Evolutionary conservation across 2,329 filamentous ascomycete genomes (phyloP).

Genomic region (Aspergillus versicolor): DNA sequence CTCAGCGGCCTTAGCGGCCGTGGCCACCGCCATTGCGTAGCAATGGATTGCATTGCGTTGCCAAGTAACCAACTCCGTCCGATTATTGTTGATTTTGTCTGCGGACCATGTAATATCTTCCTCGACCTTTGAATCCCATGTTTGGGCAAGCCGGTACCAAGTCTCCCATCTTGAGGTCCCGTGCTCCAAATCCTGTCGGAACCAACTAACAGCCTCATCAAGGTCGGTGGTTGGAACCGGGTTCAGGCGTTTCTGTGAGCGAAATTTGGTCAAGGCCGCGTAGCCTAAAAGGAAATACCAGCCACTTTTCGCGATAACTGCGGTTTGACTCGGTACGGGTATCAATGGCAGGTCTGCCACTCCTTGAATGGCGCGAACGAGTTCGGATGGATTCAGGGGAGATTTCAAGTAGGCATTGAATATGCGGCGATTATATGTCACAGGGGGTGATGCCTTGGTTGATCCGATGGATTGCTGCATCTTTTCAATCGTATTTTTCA

Average conservation of each 20-base stretch:
- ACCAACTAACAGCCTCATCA: conserved; percentile 75
- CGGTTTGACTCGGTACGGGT: conserved; percentile 67
- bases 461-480: conserved; percentile 82
- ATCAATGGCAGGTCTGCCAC: conserved; percentile 72
- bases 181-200: conserved; percentile 79
- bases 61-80: conserved; percentile 69
- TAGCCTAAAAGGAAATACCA: conserved; percentile 93
- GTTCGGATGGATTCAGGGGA: conserved; percentile 74
- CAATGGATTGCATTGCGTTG: conserved; percentile 83
- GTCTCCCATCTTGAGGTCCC: conserved; percentile 82
- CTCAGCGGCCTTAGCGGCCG: conserved; percentile 58
- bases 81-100: conserved; percentile 85
- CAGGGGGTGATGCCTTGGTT: conserved; percentile 73
- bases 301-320: conserved; percentile 70
- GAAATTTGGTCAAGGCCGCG: conserved; percentile 83
- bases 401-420: conserved; percentile 78
- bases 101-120: conserved; percentile 85
- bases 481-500: conserved; percentile 87
- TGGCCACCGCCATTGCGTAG: conserved; percentile 68
- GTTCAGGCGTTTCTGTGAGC: conserved; percentile 72
- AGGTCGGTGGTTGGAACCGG: conserved; percentile 80
- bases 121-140: conserved; percentile 83
- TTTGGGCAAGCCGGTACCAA: conserved; percentile 85
- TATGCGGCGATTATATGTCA: conserved; percentile 84
- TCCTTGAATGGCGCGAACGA: conserved; percentile 80